phyloP scores from a whole-genome alignment of 352 stramenopile genomes.

The Saprolegnia parasitica region DNA sequence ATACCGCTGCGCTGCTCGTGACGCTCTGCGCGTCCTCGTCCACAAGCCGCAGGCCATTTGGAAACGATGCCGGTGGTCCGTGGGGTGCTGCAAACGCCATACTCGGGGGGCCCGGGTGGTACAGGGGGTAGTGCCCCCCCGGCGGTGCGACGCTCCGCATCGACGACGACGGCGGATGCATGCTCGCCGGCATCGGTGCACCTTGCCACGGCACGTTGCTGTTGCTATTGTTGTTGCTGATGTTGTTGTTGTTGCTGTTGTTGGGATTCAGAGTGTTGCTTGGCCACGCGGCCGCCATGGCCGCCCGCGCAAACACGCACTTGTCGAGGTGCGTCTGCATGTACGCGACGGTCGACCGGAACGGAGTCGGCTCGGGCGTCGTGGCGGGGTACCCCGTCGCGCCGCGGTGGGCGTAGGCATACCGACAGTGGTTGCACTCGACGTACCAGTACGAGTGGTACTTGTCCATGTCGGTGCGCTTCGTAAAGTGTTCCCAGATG shows the following conservation, averaged over 20 bases:
- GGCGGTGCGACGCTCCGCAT: no score
- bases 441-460: slow-evolving; percentile 26
- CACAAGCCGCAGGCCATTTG: neutral
- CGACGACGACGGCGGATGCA: no score
- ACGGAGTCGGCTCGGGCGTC: neutral
- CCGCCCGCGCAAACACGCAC: neutral
- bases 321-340: slow-evolving; percentile 21
- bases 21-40: slow-evolving; percentile 1
- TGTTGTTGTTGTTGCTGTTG: no score
- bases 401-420: slow-evolving; percentile 7
- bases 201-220: no score
- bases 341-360: slow-evolving; percentile 17
- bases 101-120: no score
- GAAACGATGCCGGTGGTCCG: neutral
- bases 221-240: no score
- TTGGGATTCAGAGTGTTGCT: neutral
- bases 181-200: no score
- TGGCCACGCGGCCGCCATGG: neutral
- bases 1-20: slow-evolving; percentile 7
- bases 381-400: neutral
- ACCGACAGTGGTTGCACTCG: slow-evolving; percentile 21
- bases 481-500: slow-evolving; percentile 21
- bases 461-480: slow-evolving; percentile 21
- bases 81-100: neutral
- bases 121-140: no score